Evolutionary conservation across 352 stramenopile genomes (phyloP), one percentile per base, ranked within the genome.

Genomic region (Phytophthora fragariae): DNA sequence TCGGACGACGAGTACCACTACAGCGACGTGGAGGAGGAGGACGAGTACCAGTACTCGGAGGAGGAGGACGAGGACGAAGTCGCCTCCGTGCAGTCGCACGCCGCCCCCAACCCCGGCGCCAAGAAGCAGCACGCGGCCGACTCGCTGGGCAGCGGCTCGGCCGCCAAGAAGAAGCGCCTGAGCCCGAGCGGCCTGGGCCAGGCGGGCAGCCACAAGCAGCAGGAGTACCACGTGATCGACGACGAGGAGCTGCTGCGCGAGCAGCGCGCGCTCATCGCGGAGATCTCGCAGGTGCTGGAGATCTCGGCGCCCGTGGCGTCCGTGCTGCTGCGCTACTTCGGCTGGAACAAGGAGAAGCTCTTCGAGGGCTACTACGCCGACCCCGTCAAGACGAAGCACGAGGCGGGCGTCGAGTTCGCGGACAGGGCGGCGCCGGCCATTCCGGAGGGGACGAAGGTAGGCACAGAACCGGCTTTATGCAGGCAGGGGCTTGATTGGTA

Each of bases 281-380:
- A 97, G 65, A 92, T 95, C 58, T 76, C 89, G 31, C 82, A 92
- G 49, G 84, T 97, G 57, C 66, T 97, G n/a, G 83, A 95, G 80
- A 85, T 91, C 27, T 81, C 86, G 50, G 53, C 59, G 12, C 76
- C 87, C 12, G 75, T 91, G 14, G 86, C 87, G 9, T 85, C 85
- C 0, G 81, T 97, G 54, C 73, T 98, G 49, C 74, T 98, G 76
- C 88, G 91, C 19, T 83, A 96, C 68, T 95, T 91, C 72, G 77
- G 80, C 21, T 98, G 92, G 92, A 92, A 97, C 80, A 96, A 97
- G 76, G 91, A 98, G 72, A 94, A 95, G 61, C 71, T 98, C 2
- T 92, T 97, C 70, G 91, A 98, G 68, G 81, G 76, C 2, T 98
- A 96, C 73, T 97, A 94, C 60, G 61, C 80, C 2, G 90, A 97